Evolutionary conservation across 352 stramenopile genomes (phyloP), one percentile per base, ranked within the genome.

Genomic region (Phytophthora tubulina): DNA sequence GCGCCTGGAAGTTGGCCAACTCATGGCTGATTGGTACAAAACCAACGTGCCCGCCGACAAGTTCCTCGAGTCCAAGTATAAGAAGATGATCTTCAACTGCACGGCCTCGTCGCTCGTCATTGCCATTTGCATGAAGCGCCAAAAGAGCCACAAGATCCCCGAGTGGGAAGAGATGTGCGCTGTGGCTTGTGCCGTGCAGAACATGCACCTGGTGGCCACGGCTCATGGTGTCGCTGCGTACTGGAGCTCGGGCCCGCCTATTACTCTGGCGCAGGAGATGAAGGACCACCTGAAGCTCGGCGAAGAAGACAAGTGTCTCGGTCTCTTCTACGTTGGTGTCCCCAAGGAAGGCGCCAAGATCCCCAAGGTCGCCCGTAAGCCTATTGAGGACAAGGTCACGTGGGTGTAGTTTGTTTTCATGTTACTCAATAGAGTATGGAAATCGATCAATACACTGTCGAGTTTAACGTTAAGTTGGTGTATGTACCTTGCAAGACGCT

Each of bases 81-180:
- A 92, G 61, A 95, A 94, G 75, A 91, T 92, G 57, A 63, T 93
- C 49, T 71, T 84, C 48, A 90, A 84, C 65, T 95, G 92, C 75
- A 77, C 73, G 21, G 61, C 76, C 38, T 85, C 86, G 30, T 94
- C 86, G 55, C 82, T 92, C 71, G 87, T 94, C 27, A 89, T 96
- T 59, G 88, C 89, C 56, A 94, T 96, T 63, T 92, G 85, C 78
- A 91, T 96, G 82, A 92, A 96, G 82, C 89, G 89, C 63, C 89
- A 96, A 64, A 80, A 87, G 57, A 94, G 85, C 73, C 84, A 92
- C 66, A 85, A 85, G 35, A 79, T 96, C 45, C 88, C 89, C 3
- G 89, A 96, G 67, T 80, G 90, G 67, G 89, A 96, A 75, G 89
- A 96, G 59, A 74, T 96, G 36, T 90, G 82, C 55, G 74, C 88